Conservation (phyloP, 352 stramenopile genomes). For the Phytophthora pinifolia region DNA sequence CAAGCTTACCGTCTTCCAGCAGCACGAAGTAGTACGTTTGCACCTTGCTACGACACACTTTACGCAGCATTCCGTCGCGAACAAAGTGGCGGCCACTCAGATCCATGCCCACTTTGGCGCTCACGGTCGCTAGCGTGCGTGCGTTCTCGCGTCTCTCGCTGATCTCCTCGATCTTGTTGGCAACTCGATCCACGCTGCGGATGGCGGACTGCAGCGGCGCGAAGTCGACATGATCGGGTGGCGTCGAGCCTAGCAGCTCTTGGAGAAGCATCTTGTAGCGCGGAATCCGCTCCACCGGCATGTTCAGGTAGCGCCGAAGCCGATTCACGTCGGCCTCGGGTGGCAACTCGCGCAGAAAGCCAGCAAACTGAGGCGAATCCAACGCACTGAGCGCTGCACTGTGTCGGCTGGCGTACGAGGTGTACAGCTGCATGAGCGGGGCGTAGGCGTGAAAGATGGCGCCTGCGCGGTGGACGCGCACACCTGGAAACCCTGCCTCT, state of each 20-base stretch:
- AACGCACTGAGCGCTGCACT: constrained; percentile 68
- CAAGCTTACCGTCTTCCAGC: constrained; percentile 71
- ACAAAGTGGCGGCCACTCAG: constrained; percentile 66
- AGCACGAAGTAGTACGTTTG: constrained; percentile 86
- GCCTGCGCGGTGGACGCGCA: constrained; percentile 42
- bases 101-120: constrained; percentile 67
- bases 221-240: constrained; percentile 72
- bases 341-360: constrained; percentile 74
- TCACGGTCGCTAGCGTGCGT: constrained; percentile 59
- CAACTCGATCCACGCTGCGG: constrained; percentile 71
- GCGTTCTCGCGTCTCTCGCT: constrained; percentile 71
- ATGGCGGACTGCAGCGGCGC: constrained; percentile 71
- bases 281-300: constrained; percentile 86
- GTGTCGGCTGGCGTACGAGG: constrained; percentile 82
- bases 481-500: constrained; percentile 7
- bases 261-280: constrained; percentile 85
- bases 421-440: constrained; percentile 84
- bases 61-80: constrained; percentile 77
- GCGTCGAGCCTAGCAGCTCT: constrained; percentile 70
- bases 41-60: constrained; percentile 85
- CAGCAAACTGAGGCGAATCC: constrained; percentile 70
- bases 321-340: constrained; percentile 60
- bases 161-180: constrained; percentile 80
- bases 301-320: constrained; percentile 79
- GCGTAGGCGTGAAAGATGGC: constrained; percentile 88